Conservation (phyloP, 2,329 filamentous ascomycete species). For the Shiraia sp. region DNA sequence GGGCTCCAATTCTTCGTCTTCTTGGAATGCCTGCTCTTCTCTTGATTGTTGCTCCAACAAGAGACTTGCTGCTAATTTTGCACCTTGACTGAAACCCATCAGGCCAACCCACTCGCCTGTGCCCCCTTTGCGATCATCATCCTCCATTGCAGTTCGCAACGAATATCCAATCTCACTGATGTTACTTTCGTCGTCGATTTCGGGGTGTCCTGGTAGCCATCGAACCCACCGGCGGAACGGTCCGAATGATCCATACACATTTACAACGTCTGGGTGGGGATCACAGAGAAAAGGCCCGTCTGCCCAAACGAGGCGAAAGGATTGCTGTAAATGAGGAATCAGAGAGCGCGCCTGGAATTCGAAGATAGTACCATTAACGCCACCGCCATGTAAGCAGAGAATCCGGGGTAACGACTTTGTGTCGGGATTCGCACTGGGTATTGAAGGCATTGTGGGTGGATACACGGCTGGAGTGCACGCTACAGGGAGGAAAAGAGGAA, state of each 20-base stretch:
- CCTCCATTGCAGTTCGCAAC: slow-evolving; percentile 50
- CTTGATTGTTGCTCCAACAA: slow-evolving; percentile 63
- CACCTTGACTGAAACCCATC: slow-evolving; percentile 56
- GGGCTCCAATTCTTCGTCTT: slow-evolving; percentile 20
- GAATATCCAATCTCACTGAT: slow-evolving; percentile 53
- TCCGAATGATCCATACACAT: slow-evolving; percentile 67
- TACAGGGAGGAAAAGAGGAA: no score
- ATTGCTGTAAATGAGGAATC: slow-evolving; percentile 53
- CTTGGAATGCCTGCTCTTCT: slow-evolving; percentile 33
- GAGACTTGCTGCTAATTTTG: slow-evolving; percentile 52
- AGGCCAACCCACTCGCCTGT: slow-evolving; percentile 55
- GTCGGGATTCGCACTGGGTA: slow-evolving; percentile 30
- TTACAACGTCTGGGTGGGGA: slow-evolving; percentile 64
- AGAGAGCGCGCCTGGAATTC: slow-evolving; percentile 66
- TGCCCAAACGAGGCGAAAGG: slow-evolving; percentile 73
- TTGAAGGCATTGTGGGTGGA: slow-evolving; percentile 2
- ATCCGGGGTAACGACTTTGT: slow-evolving; percentile 61
- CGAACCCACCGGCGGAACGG: slow-evolving; percentile 69
- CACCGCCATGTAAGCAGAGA: slow-evolving; percentile 81
- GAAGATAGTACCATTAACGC: slow-evolving; percentile 73
- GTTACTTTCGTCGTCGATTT: slow-evolving; percentile 55
- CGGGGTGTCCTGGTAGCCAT: slow-evolving; percentile 62
- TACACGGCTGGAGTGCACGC: neutral
- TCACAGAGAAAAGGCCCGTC: slow-evolving; percentile 68
- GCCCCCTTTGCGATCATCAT: slow-evolving; percentile 47